Evolutionary conservation across 2,329 filamentous ascomycete genomes (phyloP).

Genomic region (Trematosphaeria pertusa): DNA sequence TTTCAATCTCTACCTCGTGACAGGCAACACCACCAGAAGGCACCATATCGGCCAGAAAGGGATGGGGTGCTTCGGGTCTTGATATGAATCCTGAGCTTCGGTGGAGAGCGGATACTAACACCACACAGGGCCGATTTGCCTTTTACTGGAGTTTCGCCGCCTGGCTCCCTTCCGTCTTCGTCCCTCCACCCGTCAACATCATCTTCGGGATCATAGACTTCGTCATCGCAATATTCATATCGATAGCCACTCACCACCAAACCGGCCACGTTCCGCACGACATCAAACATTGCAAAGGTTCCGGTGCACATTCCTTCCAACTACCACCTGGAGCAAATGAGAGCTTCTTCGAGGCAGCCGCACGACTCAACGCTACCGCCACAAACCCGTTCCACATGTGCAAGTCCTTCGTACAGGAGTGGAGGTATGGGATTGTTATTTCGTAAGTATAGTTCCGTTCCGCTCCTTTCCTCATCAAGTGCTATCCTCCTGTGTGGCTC

Average conservation of each 20-base stretch:
- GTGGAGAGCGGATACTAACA: slow-evolving; percentile 2
- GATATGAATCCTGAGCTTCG: background rate
- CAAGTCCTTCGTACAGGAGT: slow-evolving; percentile 27
- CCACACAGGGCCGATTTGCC: slow-evolving; percentile 10
- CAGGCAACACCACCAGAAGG: too few relatives aligned
- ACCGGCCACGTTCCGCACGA: slow-evolving; percentile 12
- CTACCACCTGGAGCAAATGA: slow-evolving; percentile 27
- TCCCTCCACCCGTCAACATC: slow-evolving; percentile 16
- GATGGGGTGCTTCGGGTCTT: background rate
- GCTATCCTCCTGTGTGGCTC: background rate
- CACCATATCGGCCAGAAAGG: background rate
- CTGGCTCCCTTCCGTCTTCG: slow-evolving; percentile 17
- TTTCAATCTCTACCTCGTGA: background rate
- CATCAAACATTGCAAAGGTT: slow-evolving; percentile 6
- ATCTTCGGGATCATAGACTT: slow-evolving; percentile 19
- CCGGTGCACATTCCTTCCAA: slow-evolving; percentile 16
- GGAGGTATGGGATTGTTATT: slow-evolving; percentile 27
- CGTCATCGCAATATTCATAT: slow-evolving; percentile 9
- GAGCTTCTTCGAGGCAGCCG: slow-evolving; percentile 36
- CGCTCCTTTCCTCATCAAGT: background rate
- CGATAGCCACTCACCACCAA: slow-evolving; percentile 10
- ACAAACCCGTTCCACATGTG: slow-evolving; percentile 28
- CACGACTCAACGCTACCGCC: slow-evolving; percentile 28
- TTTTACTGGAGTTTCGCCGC: slow-evolving; percentile 22
- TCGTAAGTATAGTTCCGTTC: slow-evolving; percentile 16